Conservation (phyloP, 2,329 filamentous ascomycete genomes). For the Trichoderma asperellum region DNA sequence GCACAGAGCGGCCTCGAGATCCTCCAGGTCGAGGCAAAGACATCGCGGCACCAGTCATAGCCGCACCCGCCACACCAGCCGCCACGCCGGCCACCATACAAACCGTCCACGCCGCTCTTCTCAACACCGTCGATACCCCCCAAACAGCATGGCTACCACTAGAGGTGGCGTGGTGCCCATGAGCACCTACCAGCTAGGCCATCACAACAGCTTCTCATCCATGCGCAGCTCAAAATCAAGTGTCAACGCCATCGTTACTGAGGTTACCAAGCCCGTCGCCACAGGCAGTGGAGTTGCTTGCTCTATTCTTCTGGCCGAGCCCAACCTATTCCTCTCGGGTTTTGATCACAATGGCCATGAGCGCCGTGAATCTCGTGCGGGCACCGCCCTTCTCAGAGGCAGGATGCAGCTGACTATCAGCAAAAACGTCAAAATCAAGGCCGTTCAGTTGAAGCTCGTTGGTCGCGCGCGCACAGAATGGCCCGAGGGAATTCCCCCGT, state of each 20-base stretch:
- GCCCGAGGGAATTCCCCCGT: constrained; percentile 92
- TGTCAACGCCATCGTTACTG: constrained; percentile 56
- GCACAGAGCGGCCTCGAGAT: constrained; percentile 9
- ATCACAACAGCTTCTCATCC: constrained; percentile 56
- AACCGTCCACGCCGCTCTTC: neutral
- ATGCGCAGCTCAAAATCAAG: constrained; percentile 53
- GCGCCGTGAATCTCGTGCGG: constrained; percentile 56
- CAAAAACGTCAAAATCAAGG: constrained; percentile 92
- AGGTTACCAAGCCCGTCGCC: constrained; percentile 73
- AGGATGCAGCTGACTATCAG: constrained; percentile 79
- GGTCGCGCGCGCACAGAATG: constrained; percentile 89
- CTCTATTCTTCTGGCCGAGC: constrained; percentile 75
- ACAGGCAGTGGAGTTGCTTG: constrained; percentile 75
- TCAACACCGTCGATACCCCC: constrained; percentile 20
- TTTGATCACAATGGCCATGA: constrained; percentile 72
- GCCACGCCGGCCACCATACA: neutral
- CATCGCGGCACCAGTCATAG: constrained; percentile 7
- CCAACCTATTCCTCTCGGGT: constrained; percentile 77
- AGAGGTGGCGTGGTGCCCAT: constrained; percentile 32
- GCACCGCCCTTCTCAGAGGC: constrained; percentile 86
- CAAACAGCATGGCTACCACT: constrained; percentile 35
- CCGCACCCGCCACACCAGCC: constrained; percentile 21
- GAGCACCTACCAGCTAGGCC: constrained; percentile 38
- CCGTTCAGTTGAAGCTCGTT: constrained; percentile 81
- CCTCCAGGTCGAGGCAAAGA: constrained; percentile 23